These are phyloP conservation scores for Coemansia sp. DNA, from an alignment of 192 early-diverging fungal species.

Conservation along the genomic window DNA sequence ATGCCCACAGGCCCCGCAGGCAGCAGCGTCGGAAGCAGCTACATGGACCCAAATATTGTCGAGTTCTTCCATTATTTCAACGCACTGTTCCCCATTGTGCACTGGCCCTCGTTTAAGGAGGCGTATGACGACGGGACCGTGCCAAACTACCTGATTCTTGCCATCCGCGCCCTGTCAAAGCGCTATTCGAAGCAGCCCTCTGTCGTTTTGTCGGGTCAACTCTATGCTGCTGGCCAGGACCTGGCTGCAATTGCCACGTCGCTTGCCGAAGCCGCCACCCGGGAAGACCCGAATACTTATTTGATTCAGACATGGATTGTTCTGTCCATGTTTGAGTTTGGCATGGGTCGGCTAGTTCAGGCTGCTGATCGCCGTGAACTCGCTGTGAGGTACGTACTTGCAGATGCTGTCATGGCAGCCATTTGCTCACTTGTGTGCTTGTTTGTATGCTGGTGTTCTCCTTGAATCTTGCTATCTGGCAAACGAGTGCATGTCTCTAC, in stretches of 20 bases:
- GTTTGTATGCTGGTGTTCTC: no score
- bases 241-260: slow-evolving; percentile 54
- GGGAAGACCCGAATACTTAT: slow-evolving; percentile 55
- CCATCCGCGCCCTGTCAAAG: slow-evolving; percentile 53
- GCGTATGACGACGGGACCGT: slow-evolving; percentile 56
- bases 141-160: slow-evolving; percentile 55
- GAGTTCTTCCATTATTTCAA: slow-evolving; percentile 57
- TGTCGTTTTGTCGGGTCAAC: slow-evolving; percentile 47
- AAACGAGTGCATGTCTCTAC: no score
- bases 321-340: slow-evolving; percentile 55
- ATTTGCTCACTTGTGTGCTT: no score
- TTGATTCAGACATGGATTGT: slow-evolving; percentile 56
- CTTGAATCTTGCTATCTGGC: no score
- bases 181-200: slow-evolving; percentile 56
- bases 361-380: slow-evolving; percentile 54
- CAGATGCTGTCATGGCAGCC: not conserved
- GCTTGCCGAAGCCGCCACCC: slow-evolving; percentile 51
- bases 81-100: slow-evolving; percentile 53
- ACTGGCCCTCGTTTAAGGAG: slow-evolving; percentile 57
- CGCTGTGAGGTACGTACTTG: slow-evolving; percentile 44
- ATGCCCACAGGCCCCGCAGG: slow-evolving; percentile 9
- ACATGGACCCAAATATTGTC: slow-evolving; percentile 52
- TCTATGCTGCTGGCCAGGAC: slow-evolving; percentile 51
- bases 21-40: slow-evolving; percentile 23
- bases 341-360: slow-evolving; percentile 51